Evolutionary conservation across 306 rosid species (phyloP), one percentile per base, ranked within the genome.

Genomic region (Crataegus laevigata): DNA sequence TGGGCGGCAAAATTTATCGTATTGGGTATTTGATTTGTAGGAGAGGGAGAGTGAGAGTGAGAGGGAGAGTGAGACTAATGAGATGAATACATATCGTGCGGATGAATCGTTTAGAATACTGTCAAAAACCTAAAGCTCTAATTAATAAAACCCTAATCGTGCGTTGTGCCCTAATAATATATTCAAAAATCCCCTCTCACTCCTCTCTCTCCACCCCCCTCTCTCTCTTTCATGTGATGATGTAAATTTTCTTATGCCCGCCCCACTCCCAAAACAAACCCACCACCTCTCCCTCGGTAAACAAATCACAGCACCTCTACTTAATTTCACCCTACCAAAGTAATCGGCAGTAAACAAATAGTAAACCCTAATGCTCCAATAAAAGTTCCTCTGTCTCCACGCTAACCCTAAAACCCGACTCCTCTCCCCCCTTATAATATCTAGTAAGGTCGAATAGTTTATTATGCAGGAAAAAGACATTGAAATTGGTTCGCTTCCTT

Each of bases 181-280:
- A 80, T 81, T 71, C 77, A 83, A 75, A 22, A 22, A 55, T 26
- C 73, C 22, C 15, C 81, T 69, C 71, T 66, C 29, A 79, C 87
- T 57, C 72, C 66, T 51, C 30, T n/a, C 84, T 73, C 71, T 66
- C 22, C 5, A 10, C 43, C 77, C 82, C 86, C 50, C 74, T 47
- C 75, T 75, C 73, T 75, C 62, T 71, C 77, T n/a, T 60, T 80
- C 77, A 87, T 80, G 94, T 89, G 92, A 77, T 73, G 28, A 47
- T 24, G 55, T 22, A 38, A 75, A 77, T 73, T 86, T 87, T 78
- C 83, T 82, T 83, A 82, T 52, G 62, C 74, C n/a, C 52, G 84
- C 91, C 67, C 93, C 81, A 68, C 87, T 91, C 89, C 98, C 97
- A 83, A 94, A 90, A 86, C 96, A 83, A 78, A 82, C 91, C 97